Evolutionary conservation across 2,329 filamentous ascomycete species (phyloP), one percentile per base, ranked within the genome.

Genomic region (Thelonectria blattea): DNA sequence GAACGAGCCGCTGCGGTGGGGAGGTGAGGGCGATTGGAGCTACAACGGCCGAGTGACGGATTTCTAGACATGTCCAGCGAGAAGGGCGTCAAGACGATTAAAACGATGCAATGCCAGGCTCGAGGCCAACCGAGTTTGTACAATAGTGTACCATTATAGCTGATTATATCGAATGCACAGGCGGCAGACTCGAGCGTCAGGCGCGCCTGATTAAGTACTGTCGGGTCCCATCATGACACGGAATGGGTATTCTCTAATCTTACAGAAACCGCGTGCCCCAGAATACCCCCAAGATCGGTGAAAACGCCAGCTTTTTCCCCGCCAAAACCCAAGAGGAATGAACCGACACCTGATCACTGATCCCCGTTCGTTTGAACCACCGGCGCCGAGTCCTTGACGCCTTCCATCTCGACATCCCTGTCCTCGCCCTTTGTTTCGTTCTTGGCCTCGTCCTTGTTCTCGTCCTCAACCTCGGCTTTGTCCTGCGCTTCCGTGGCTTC

Each of bases 11-110:
- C 73, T 98, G 73, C 81, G 93, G 69, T 97, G 94, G 94, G 93
- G 93, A 0, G 81, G 83, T 17, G 74, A 71, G 0, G 89, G 91
- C 1, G 87, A 89, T 70, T 99, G 93, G 90, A 97, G 92, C 75
- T 99, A 91, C 76, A 97, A 97, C 76, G 95, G 95, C 48, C 83
- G 94, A 65, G 93, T 96, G 56, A 98, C 94, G 22, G 95, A 99
- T 78, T 99, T 99, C 62, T 88, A 68, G 73, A 43, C 22, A 24
- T 9, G 27, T 30, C 27, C 10, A 27, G 15, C 2, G 5, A 30
- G 30, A 4, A 1, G 14, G 51, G 45, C 6, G 34, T 5, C 20
- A 14, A 41, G 14, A 4, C 34, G 11, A 37, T 37, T 15, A 52
- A 24, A 30, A 17, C 41, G n/a, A 15, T 24, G 20, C 5, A 6